Percentiles rank a stretch among this genome's conserved stretches.
Conservation (phyloP, 805 yeast species). For the Candida easanensis region DNA sequence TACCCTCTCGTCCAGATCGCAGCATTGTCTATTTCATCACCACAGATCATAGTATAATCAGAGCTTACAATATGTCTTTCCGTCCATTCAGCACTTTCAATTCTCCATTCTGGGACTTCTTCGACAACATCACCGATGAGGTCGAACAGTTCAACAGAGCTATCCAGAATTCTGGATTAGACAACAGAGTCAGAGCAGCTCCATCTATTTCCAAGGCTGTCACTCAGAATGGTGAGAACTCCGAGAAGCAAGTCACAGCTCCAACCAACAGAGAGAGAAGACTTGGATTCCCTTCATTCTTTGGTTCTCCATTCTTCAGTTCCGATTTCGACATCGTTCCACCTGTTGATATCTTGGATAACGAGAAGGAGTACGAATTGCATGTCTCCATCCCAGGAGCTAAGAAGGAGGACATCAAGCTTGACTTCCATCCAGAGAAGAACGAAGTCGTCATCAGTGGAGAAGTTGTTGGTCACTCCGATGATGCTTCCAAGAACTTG, state of each 20-base stretch:
- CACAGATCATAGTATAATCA: background rate
- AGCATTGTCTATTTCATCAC: background rate
- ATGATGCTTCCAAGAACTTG: conserved; percentile 25
- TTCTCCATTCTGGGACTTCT: conserved; percentile 43
- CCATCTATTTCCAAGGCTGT: conserved; percentile 15
- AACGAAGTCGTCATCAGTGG: conserved; percentile 44
- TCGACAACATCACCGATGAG: conserved; percentile 41
- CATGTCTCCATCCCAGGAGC: conserved; percentile 49
- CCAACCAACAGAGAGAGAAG: conserved; percentile 2
- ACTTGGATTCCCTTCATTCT: conserved; percentile 23
- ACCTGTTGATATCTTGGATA: conserved; percentile 46
- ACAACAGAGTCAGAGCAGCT: conserved; percentile 23
- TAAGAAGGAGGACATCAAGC: conserved; percentile 38
- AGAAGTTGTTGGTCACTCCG: conserved; percentile 33
- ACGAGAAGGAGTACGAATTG: conserved; percentile 38
- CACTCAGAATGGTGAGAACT: conserved; percentile 2
- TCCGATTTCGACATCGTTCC: conserved; percentile 31
- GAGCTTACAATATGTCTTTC: conserved; percentile 27
- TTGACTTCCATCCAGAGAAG: conserved; percentile 45
- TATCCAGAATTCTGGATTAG: conserved; percentile 29
- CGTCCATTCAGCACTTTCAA: conserved; percentile 22
- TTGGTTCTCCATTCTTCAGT: conserved; percentile 28
- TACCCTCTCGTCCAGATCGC: background rate
- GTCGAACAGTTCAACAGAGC: conserved; percentile 37
- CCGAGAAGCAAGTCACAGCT: background rate